Evolutionary conservation across 2,329 filamentous ascomycete species (phyloP), one percentile per base, ranked within the genome.

Genomic region (Hymenoscyphus scutula): DNA sequence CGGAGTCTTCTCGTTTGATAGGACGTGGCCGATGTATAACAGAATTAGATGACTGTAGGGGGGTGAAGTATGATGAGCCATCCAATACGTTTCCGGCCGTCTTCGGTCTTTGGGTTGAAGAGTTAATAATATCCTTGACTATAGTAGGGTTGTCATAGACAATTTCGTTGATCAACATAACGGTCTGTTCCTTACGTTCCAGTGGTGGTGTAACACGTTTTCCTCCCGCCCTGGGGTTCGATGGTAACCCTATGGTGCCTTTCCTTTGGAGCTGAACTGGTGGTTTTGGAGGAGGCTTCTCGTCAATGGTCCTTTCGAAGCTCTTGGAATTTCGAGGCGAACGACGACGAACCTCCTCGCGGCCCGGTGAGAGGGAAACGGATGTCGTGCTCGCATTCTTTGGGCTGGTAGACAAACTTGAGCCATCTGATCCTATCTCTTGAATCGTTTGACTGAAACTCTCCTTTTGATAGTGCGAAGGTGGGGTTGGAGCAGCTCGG

Each of bases 81-180:
- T 56, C 58, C 17, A 62, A 69, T 23, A 41, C 56, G 51, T 67
- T 61, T 2, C 65, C 65, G 34, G 68, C 53, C 1, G 63, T 66
- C 53, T 73, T 71, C 1, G 67, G 65, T 19, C 61, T 58, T 17
- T 67, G 60, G 17, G 65, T 75, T 2, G 77, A 79, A 11, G 74
- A 77, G 32, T 79, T 76, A 38, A 84, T 78, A 63, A 85, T 82
- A 27, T 76, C 77, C 58, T 79, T 75, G 1, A 86, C 81, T 1
- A 75, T 72, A 30, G 69, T 73, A 0, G 83, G 82, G 61, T 86
- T 76, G 60, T 85, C 76, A 65, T 84, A 85, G 38, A 82, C 77
- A 60, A 85, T 83, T 57, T 81, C 77, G 63, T 84, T 85, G 57
- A 86, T 73, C 60, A 84, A 80, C 79, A 86, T 80, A 54, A 85